Evolutionary conservation across 2,329 filamentous ascomycete genomes (phyloP), one percentile per base, ranked within the genome.

Genomic region (Cladosporium velox): DNA sequence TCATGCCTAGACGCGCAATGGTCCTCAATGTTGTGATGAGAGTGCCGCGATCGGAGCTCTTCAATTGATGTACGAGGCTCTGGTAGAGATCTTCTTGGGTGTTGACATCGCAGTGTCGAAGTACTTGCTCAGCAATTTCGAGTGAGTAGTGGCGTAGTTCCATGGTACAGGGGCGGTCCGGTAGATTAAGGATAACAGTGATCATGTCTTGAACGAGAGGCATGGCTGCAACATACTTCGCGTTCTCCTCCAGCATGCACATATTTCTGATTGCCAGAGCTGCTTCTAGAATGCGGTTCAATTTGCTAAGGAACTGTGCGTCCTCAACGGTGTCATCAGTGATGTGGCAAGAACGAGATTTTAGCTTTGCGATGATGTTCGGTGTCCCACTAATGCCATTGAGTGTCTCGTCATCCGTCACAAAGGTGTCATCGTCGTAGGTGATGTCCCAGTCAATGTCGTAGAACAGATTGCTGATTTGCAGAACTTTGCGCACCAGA

Each of bases 161-260:
- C 14, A 91, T 87, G 2, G 94, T 84, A 15, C 85, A 84, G 35
- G 93, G 86, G 68, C 89, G 86, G 12, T 86, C 81, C 2, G 93
- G 93, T 2, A 97, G 84, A 71, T 90, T 91, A 54, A 97, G 82
- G 28, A 92, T 84, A 68, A 98, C 91, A 74, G 91, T 91, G 65
- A 98, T 83, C 59, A 96, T 86, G 72, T 97, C 93, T 74, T 90
- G 90, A 47, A 96, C 82, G 1, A 92, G 84, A 18, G 87, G 87
- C 67, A 94, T 88, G 28, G 90, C 88, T 5, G 92, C 86, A 72
- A 96, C 85, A 76, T 93, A 95, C 28, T 85, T 80, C 0, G 94
- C 94, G 75, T 99, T 99, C 68, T 97, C 93, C 26, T 89, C 87
- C 24, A 97, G 83, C 78, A 96, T 91, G n/a, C 93, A 90, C 93